Percentiles rank a stretch among this genome's conserved stretches.
Evolutionary conservation across 2,329 filamentous ascomycete genomes (phyloP).

Genomic region (Alternaria arbusti): DNA sequence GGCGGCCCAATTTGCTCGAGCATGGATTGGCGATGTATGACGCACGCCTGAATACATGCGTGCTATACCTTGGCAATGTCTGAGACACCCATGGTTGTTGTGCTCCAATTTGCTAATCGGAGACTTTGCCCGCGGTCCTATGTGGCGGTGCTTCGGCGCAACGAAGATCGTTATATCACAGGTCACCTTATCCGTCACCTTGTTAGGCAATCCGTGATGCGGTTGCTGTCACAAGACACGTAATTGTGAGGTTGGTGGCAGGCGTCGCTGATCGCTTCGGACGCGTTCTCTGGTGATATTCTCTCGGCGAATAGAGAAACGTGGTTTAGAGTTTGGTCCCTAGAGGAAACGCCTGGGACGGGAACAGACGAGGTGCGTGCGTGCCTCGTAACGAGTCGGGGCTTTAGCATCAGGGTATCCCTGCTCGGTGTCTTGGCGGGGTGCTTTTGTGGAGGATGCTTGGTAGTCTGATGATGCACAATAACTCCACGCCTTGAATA

Average conservation of each 20-base stretch:
- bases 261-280: neutral
- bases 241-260: neutral
- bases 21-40: neutral
- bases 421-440: neutral
- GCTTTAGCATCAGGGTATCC: conserved; percentile 3
- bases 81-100: neutral
- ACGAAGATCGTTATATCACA: conserved; percentile 5
- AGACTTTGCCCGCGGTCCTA: conserved; percentile 1
- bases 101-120: neutral
- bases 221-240: neutral
- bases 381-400: conserved; percentile 16
- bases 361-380: conserved; percentile 14
- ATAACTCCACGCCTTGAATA: neutral
- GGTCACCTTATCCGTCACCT: neutral
- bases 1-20: neutral
- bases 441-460: neutral
- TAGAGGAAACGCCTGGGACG: conserved; percentile 5
- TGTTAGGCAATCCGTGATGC: neutral
- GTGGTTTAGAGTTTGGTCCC: conserved; percentile 11
- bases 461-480: conserved; percentile 6
- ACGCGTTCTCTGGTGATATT: neutral
- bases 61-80: neutral
- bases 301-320: conserved; percentile 1
- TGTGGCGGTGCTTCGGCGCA: conserved; percentile 9
- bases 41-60: neutral